A percentile compares a stretch with the other conserved stretches of the same genome.
Evolutionary conservation across 345 rosid species (phyloP).

Genomic region (Gossypioides kirkii): DNA sequence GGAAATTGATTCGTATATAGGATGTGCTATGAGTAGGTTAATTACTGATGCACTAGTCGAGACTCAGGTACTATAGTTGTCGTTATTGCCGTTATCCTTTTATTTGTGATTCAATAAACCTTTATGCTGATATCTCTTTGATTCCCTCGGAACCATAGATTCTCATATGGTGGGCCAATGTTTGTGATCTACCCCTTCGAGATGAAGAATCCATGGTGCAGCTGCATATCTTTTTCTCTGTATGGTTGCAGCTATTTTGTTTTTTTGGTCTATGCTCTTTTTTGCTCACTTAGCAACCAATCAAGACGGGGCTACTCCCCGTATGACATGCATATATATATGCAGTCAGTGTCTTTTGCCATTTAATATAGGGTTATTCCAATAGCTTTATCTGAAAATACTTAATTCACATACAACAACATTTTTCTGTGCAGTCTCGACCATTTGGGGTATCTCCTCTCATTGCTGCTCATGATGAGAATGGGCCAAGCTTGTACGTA

Average conservation of each 20-base stretch:
- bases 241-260: background rate
- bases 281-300: background rate
- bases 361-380: background rate
- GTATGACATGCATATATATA: background rate
- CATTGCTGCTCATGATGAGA: conserved; percentile 94
- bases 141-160: conserved; percentile 55
- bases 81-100: background rate
- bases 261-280: background rate
- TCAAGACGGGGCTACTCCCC: background rate
- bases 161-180: conserved; percentile 97
- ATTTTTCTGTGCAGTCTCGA: conserved; percentile 60
- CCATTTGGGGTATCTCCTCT: conserved; percentile 98
- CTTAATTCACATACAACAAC: background rate
- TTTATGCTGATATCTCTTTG: background rate
- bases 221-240: background rate
- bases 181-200: conserved; percentile 86
- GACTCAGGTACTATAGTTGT: conserved; percentile 56
- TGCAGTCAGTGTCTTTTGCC: background rate
- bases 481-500: conserved; percentile 94
- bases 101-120: background rate
- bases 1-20: conserved; percentile 95
- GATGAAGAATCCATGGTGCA: conserved; percentile 96
- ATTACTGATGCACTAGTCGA: conserved; percentile 97
- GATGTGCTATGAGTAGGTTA: conserved; percentile 98
- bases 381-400: background rate